phyloP scores from a whole-genome alignment of 441 rosid genomes.

The Eruca vesicaria region DNA sequence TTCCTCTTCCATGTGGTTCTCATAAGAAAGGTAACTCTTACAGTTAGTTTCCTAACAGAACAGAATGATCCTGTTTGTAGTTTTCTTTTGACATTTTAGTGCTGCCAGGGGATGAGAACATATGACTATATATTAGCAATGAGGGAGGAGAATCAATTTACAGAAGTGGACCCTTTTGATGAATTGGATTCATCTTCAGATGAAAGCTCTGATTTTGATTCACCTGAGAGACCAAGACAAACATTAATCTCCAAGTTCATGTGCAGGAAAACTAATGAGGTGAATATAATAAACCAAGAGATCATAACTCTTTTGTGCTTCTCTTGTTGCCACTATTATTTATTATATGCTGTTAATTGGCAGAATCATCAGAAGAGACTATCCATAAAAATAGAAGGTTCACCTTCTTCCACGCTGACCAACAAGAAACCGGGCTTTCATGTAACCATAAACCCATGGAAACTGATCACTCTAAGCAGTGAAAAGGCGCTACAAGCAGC shows the following conservation, averaged over 20 bases:
- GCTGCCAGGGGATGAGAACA: constrained; percentile 85
- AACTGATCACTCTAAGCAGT: not conserved
- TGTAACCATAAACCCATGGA: not conserved
- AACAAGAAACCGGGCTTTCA: not conserved
- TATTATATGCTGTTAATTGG: not conserved
- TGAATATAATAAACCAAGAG: constrained; percentile 16
- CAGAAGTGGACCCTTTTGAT: constrained; percentile 59
- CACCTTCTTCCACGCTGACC: not conserved
- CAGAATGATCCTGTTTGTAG: not conserved
- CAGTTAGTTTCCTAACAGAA: not conserved
- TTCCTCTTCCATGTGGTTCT: constrained; percentile 93
- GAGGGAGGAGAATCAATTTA: constrained; percentile 78
- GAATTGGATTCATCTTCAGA: constrained; percentile 88
- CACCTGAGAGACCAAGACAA: constrained; percentile 69
- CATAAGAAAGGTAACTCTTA: constrained; percentile 70
- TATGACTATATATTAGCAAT: constrained; percentile 95
- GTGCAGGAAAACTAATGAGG: constrained; percentile 70
- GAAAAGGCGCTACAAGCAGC: not conserved
- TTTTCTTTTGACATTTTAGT: not conserved
- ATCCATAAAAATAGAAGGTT: not conserved
- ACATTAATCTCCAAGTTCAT: constrained; percentile 59
- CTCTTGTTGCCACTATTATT: not conserved
- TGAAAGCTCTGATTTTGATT: constrained; percentile 69
- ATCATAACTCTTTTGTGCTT: not conserved
- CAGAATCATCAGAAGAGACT: not conserved